Conservation (phyloP, 345 rosid species). For the Mallotus nudiflorus region DNA sequence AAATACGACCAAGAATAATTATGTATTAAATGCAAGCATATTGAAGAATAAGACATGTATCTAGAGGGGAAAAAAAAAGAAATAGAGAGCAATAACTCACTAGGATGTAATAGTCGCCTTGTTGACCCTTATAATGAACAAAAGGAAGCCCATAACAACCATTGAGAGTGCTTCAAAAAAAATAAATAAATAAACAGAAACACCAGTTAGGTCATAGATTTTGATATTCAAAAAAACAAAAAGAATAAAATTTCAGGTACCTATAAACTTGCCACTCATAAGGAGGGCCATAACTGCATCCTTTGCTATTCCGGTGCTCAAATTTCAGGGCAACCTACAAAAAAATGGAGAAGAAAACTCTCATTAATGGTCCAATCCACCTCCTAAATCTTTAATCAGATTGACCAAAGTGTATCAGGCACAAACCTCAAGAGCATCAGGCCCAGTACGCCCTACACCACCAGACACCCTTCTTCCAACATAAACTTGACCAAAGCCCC, state of each 20-base stretch:
- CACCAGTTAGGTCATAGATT: neutral
- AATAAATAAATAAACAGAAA: neutral
- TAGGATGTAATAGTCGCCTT: conserved; percentile 87
- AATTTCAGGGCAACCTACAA: conserved; percentile 84
- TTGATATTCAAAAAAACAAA: neutral
- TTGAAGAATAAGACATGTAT: neutral
- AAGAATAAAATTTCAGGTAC: conserved; percentile 36
- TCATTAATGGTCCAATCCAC: neutral
- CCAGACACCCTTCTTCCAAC: conserved; percentile 26
- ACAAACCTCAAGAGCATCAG: conserved; percentile 34
- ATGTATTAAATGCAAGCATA: neutral
- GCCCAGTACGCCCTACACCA: conserved; percentile 16
- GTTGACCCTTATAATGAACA: conserved; percentile 90
- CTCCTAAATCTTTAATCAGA: neutral
- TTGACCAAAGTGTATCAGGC: neutral
- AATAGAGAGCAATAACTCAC: conserved; percentile 35
- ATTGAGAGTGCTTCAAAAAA: conserved; percentile 15
- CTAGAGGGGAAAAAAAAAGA: neutral
- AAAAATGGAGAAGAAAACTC: neutral
- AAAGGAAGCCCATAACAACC: conserved; percentile 88
- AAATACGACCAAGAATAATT: neutral
- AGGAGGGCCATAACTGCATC: conserved; percentile 94
- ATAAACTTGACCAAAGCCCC: conserved; percentile 35
- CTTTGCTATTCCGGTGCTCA: conserved; percentile 91
- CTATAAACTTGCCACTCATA: conserved; percentile 98